These are phyloP conservation scores for Taxawa tesnikishii DNA, from an alignment of 2,329 filamentous ascomycete genomes.

Conservation along the genomic window DNA sequence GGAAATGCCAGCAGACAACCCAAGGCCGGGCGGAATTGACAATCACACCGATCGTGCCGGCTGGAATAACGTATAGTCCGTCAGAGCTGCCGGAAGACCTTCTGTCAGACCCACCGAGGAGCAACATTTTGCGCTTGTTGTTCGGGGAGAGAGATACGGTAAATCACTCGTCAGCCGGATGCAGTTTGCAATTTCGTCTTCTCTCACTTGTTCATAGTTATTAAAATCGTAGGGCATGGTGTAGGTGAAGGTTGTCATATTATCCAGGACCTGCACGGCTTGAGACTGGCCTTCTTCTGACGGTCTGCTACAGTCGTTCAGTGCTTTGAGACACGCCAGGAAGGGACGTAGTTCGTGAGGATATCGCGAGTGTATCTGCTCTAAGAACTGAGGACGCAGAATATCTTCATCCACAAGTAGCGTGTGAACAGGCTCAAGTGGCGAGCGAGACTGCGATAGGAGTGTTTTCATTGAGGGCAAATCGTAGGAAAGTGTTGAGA, in stretches of 20 bases:
- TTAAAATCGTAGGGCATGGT: slow-evolving; percentile 59
- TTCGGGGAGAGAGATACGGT: slow-evolving; percentile 47
- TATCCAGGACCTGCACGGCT: slow-evolving; percentile 52
- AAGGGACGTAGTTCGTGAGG: slow-evolving; percentile 79
- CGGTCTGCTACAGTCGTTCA: slow-evolving; percentile 37
- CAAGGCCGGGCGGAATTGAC: slow-evolving; percentile 66
- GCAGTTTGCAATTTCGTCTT: slow-evolving; percentile 75
- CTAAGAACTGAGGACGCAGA: slow-evolving; percentile 34
- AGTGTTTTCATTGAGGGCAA: background rate
- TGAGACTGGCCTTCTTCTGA: slow-evolving; percentile 30
- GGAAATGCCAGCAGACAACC: slow-evolving; percentile 60
- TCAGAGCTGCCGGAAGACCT: slow-evolving; percentile 7
- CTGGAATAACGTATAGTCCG: slow-evolving; percentile 48
- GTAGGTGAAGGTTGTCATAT: slow-evolving; percentile 65
- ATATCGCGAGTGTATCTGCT: slow-evolving; percentile 62
- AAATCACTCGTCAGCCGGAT: slow-evolving; percentile 56
- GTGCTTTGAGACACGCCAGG: slow-evolving; percentile 54
- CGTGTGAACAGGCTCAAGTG: background rate
- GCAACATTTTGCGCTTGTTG: background rate
- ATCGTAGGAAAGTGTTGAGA: slow-evolving; percentile 43
- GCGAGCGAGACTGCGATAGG: background rate
- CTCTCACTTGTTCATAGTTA: slow-evolving; percentile 64
- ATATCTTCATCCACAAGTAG: background rate
- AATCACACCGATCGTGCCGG: slow-evolving; percentile 57
- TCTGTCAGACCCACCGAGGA: background rate